These are phyloP conservation scores for Angomonas ambiguus DNA, from an alignment of 208 protist species.

Conservation along the genomic window DNA sequence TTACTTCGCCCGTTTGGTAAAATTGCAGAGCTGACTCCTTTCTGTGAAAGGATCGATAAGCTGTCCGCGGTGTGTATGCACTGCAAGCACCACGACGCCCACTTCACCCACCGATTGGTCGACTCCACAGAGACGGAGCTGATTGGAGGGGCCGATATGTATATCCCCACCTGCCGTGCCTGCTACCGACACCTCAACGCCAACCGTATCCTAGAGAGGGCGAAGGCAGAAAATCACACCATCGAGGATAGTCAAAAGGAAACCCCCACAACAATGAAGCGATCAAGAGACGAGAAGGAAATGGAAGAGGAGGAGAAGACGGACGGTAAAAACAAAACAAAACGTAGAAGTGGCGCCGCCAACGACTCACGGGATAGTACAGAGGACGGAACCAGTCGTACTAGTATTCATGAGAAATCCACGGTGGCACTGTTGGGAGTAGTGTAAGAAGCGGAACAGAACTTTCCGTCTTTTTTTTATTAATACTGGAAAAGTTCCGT, in stretches of 20 bases:
- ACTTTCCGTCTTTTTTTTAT: too few species aligned
- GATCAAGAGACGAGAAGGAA: too few species aligned
- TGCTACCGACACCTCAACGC: slow-evolving; percentile 50
- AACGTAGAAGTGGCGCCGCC: neutral
- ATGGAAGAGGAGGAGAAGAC: slow-evolving; percentile 28
- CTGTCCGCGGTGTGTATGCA: slow-evolving; percentile 90
- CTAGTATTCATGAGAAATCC: too few species aligned
- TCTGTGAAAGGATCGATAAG: slow-evolving; percentile 88
- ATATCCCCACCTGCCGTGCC: slow-evolving; percentile 88
- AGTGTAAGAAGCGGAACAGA: neutral
- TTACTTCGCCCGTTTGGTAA: slow-evolving; percentile 82
- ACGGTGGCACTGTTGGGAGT: too few species aligned
- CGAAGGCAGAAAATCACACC: too few species aligned
- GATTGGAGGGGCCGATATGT: slow-evolving; percentile 93
- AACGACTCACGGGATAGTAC: too few species aligned
- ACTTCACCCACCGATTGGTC: slow-evolving; percentile 85
- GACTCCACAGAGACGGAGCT: slow-evolving; percentile 63
- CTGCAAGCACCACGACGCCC: slow-evolving; percentile 71
- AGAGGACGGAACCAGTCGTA: too few species aligned
- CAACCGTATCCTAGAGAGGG: neutral
- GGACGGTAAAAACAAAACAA: neutral
- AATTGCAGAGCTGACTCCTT: slow-evolving; percentile 84
- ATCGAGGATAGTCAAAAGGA: too few species aligned
- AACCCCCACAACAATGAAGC: slow-evolving; percentile 18
- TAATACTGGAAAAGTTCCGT: too few species aligned